Conservation (phyloP, 306 rosid genomes). For the Hippophae rhamnoides region DNA sequence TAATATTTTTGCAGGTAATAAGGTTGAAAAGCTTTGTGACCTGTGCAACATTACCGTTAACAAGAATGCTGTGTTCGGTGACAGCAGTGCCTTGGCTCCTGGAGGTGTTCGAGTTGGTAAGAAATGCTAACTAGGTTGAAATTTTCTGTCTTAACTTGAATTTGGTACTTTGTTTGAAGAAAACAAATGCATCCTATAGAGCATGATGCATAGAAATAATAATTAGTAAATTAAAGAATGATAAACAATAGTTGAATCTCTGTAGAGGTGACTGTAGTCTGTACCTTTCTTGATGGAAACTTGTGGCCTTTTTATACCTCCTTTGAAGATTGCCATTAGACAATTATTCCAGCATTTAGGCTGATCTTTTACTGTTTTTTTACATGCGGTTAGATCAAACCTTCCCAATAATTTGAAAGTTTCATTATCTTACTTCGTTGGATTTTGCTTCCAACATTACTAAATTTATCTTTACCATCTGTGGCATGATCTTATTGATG, state of each 20-base stretch:
- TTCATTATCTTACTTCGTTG: too few species aligned
- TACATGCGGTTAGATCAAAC: too few species aligned
- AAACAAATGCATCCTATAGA: not conserved
- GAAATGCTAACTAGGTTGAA: constrained; percentile 5
- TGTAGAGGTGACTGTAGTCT: too few species aligned
- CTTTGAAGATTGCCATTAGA: too few species aligned
- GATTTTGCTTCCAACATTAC: too few species aligned
- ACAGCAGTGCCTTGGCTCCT: constrained; percentile 97
- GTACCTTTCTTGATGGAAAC: too few species aligned
- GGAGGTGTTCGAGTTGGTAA: constrained; percentile 92
- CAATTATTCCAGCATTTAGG: too few species aligned
- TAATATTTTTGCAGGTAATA: constrained; percentile 55
- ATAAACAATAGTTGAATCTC: too few species aligned
- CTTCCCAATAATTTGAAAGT: too few species aligned
- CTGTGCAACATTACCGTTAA: constrained; percentile 80
- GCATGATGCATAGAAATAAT: not conserved
- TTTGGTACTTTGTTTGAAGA: not conserved
- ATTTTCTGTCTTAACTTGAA: not conserved
- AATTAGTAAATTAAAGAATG: too few species aligned
- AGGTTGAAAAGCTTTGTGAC: constrained; percentile 97
- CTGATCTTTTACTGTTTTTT: too few species aligned
- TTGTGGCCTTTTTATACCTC: too few species aligned
- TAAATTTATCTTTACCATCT: not conserved
- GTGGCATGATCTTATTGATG: constrained; percentile 14
- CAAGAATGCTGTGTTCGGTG: constrained; percentile 94